Percentiles rank a stretch among this genome's conserved stretches.
Conservation (phyloP, 2,329 filamentous ascomycete species). For the Verticillium isaacii region DNA sequence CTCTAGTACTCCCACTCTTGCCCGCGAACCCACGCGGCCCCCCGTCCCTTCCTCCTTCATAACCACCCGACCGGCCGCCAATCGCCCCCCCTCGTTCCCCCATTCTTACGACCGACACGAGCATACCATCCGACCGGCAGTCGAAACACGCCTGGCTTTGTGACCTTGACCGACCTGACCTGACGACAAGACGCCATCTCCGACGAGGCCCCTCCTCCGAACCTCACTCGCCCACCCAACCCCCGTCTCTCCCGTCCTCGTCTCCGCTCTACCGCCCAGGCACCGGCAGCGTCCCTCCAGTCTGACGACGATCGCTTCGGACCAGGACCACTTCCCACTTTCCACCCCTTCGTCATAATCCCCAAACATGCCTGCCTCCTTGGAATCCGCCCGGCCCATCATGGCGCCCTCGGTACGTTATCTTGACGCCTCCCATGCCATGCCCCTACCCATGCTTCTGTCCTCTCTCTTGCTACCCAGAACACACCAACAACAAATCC, state of each 20-base stretch:
- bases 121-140: background rate
- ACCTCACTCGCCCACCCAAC: background rate
- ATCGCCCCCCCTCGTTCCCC: background rate
- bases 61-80: background rate
- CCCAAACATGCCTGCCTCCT: slow-evolving; percentile 47
- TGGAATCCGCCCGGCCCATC: slow-evolving; percentile 57
- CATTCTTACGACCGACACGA: background rate
- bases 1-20: background rate
- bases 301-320: too few relatives aligned
- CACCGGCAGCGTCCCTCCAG: background rate
- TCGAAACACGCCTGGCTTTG: background rate
- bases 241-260: background rate
- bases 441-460: background rate
- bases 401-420: slow-evolving; percentile 58
- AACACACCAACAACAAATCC: background rate
- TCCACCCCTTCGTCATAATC: background rate
- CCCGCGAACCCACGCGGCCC: background rate
- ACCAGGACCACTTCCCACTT: background rate
- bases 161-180: background rate
- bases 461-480: slow-evolving; percentile 4
- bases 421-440: slow-evolving; percentile 2
- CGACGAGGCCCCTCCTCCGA: background rate
- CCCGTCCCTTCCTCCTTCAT: background rate
- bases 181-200: background rate
- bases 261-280: background rate